Conservation (phyloP, 2,329 filamentous ascomycete species). For the Balansia obtecta region DNA sequence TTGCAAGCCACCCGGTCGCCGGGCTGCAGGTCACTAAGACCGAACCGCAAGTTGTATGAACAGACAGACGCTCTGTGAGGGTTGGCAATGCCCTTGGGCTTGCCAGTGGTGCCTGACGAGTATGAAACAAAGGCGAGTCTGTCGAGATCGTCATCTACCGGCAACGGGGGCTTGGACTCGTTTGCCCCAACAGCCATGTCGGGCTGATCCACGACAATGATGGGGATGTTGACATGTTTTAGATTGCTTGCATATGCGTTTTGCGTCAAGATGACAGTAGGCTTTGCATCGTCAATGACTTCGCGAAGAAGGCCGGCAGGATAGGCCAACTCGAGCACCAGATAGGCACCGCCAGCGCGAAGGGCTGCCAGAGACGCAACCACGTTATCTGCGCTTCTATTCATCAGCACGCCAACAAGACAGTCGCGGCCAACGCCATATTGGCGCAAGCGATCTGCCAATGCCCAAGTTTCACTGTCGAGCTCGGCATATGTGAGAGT, state of each 20-base stretch:
- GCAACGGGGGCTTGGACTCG: conserved; percentile 33
- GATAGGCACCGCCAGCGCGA: conserved; percentile 65
- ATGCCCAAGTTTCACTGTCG: conserved; percentile 51
- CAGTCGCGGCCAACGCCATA: conserved; percentile 61
- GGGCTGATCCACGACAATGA: conserved; percentile 50
- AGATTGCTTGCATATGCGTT: conserved; percentile 52
- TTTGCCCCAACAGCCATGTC: conserved; percentile 16
- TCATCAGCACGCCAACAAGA: conserved; percentile 64
- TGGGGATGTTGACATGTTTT: conserved; percentile 41
- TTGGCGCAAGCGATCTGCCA: conserved; percentile 50
- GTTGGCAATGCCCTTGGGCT: conserved; percentile 74
- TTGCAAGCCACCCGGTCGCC: conserved; percentile 78
- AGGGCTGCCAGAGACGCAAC: conserved; percentile 68
- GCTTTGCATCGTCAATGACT: conserved; percentile 64
- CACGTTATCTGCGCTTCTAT: conserved; percentile 66
- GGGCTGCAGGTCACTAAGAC: conserved; percentile 52
- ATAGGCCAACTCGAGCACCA: conserved; percentile 70
- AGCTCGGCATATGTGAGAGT: conserved; percentile 63
- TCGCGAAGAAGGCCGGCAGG: conserved; percentile 61
- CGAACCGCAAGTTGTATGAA: conserved; percentile 63
- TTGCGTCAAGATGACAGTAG: conserved; percentile 58
- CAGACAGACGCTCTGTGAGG: conserved; percentile 61
- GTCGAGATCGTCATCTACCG: conserved; percentile 56
- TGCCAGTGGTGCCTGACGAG: conserved; percentile 65
- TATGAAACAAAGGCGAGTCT: conserved; percentile 71